Evolutionary conservation across 1,139 yeast species (phyloP).

Genomic region (Lodderomyces pseudojiufengensis): DNA sequence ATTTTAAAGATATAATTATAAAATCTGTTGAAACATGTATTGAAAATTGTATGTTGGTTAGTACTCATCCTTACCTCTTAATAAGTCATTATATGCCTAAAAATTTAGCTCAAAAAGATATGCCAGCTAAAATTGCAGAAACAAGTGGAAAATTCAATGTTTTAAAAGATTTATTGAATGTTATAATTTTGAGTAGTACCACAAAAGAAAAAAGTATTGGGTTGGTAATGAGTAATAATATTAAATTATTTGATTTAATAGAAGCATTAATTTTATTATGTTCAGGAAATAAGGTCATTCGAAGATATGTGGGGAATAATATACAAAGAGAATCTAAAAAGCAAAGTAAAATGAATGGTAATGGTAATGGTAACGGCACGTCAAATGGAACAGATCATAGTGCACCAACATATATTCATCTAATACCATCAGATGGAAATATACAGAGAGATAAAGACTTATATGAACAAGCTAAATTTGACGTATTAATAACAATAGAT

Average conservation of each 20-base stretch:
- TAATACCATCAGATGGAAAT: conserved; percentile 43
- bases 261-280: conserved; percentile 76
- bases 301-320: conserved; percentile 62
- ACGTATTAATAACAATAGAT: conserved; percentile 68
- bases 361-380: conserved; percentile 2
- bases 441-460: conserved; percentile 26
- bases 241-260: conserved; percentile 61
- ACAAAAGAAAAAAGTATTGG: conserved; percentile 41
- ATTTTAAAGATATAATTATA: conserved; percentile 53
- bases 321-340: conserved; percentile 37
- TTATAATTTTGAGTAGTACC: conserved; percentile 29
- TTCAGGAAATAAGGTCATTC: conserved; percentile 51
- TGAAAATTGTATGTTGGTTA: conserved; percentile 70
- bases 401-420: conserved; percentile 28
- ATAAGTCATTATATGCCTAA: conserved; percentile 88
- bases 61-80: conserved; percentile 84
- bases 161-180: conserved; percentile 54
- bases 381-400: conserved; percentile 3
- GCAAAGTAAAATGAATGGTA: conserved; percentile 14
- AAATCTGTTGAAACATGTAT: conserved; percentile 72
- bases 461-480: conserved; percentile 40
- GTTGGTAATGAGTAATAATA: conserved; percentile 34
- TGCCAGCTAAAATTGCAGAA: conserved; percentile 69
- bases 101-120: conserved; percentile 70
- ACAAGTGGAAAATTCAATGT: conserved; percentile 85